A percentile compares a stretch with the other conserved stretches of the same genome.
These are phyloP conservation scores for Fraxinus americana DNA, from an alignment of 257 asterid species.

Conservation along the genomic window DNA sequence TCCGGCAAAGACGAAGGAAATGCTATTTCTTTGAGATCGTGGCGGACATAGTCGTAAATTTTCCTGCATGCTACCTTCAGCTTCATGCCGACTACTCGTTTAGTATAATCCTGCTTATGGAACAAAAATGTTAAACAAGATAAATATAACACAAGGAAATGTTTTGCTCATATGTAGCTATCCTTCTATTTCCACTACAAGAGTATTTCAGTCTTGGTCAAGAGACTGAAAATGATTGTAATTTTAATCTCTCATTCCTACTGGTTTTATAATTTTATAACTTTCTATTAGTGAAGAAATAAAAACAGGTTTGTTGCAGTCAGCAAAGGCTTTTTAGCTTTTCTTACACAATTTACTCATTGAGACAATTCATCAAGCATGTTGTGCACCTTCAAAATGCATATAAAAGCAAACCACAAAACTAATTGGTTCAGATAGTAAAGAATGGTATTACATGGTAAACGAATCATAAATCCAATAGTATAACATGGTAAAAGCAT, in stretches of 20 bases:
- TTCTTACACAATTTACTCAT: neutral
- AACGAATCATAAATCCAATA: neutral
- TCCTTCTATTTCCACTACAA: neutral
- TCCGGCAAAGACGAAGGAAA: constrained; percentile 91
- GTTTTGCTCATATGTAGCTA: neutral
- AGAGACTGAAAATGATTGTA: neutral
- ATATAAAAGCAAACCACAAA: neutral
- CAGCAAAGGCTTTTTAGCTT: neutral
- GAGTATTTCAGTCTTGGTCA: neutral
- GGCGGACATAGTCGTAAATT: constrained; percentile 62
- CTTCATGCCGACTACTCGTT: constrained; percentile 49
- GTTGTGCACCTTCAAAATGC: neutral
- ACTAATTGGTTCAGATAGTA: neutral
- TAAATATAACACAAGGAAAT: neutral
- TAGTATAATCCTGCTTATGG: neutral
- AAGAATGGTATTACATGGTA: neutral
- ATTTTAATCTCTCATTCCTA: neutral
- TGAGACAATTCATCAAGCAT: constrained; percentile 28
- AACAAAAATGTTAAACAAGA: constrained; percentile 11
- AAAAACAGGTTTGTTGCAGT: neutral
- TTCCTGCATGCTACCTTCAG: constrained; percentile 63
- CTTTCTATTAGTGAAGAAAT: neutral
- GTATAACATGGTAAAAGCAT: neutral
- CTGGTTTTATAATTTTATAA: neutral
- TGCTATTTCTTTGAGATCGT: constrained; percentile 90